A percentile compares a stretch with the other conserved stretches of the same genome.
These are phyloP conservation scores for Pseudogymnoascus sp. DNA, from an alignment of 2,329 filamentous ascomycete genomes.

Conservation along the genomic window DNA sequence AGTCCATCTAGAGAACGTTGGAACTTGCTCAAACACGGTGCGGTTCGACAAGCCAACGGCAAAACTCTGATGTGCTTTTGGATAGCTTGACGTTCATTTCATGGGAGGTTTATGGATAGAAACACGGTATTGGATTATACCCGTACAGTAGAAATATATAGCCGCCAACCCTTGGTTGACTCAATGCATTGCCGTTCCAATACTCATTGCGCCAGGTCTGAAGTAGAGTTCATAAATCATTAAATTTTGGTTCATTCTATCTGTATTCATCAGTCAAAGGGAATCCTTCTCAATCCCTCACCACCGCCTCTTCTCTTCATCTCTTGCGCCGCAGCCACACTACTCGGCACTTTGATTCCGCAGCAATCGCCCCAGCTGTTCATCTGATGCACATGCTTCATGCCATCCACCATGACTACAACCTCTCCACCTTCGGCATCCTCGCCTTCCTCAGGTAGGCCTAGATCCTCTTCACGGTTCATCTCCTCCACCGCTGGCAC, in stretches of 20 bases:
- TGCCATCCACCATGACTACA: conserved; percentile 57
- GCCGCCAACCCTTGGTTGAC: not conserved
- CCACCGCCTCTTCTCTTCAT: conserved; percentile 65
- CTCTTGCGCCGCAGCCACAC: conserved; percentile 83
- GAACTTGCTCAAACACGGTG: conserved; percentile 49
- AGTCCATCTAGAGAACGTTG: conserved; percentile 59
- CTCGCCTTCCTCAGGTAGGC: conserved; percentile 39
- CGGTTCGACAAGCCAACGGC: conserved; percentile 35
- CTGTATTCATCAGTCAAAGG: conserved; percentile 57
- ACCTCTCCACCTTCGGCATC: conserved; percentile 50
- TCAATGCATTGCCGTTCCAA: not conserved
- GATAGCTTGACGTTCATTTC: not conserved
- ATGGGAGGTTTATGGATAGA: conserved; percentile 6
- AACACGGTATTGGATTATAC: conserved; percentile 6
- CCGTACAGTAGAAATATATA: conserved; percentile 1
- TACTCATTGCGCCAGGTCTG: not conserved
- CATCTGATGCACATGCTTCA: conserved; percentile 64
- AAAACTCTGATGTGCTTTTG: conserved; percentile 27
- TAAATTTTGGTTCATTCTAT: conserved; percentile 3
- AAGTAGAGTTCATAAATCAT: conserved; percentile 2
- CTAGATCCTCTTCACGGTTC: conserved; percentile 55
- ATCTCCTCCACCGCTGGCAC: conserved; percentile 76
- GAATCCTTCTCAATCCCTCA: conserved; percentile 62
- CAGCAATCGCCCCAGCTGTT: conserved; percentile 92
- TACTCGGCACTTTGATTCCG: conserved; percentile 94